Percentiles rank a stretch among this genome's conserved stretches.
Conservation (phyloP, 75 land plant species). For the Pseudotsuga menziesii region DNA sequence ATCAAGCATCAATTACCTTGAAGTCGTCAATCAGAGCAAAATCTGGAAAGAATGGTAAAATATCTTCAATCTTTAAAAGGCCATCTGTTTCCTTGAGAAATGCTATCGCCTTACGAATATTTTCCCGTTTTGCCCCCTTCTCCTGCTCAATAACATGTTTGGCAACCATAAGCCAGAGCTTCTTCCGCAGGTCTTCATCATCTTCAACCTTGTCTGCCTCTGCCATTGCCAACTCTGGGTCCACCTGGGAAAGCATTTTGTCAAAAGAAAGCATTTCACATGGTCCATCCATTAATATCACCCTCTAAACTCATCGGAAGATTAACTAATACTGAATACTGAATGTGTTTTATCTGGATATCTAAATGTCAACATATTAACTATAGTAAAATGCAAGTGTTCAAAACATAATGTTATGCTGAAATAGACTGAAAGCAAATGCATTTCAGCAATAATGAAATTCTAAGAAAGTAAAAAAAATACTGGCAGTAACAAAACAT, state of each 20-base stretch:
- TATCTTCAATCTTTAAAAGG: slow-evolving; percentile 96
- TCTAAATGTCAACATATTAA: too few relatives aligned
- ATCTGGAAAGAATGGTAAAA: slow-evolving; percentile 96
- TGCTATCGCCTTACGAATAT: slow-evolving; percentile 90
- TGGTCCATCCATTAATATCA: neutral
- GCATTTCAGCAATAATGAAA: neutral
- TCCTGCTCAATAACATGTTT: slow-evolving; percentile 93
- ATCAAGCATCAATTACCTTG: slow-evolving; percentile 43
- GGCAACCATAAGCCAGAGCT: slow-evolving; percentile 98
- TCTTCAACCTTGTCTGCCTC: slow-evolving; percentile 99
- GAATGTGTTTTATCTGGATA: too few relatives aligned
- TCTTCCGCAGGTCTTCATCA: slow-evolving; percentile 90
- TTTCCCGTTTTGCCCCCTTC: slow-evolving; percentile 86
- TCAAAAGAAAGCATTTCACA: neutral
- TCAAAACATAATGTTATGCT: too few relatives aligned
- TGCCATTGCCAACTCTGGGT: slow-evolving; percentile 91
- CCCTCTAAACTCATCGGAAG: neutral
- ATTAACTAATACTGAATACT: neutral
- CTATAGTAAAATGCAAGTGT: too few relatives aligned
- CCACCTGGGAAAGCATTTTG: slow-evolving; percentile 54
- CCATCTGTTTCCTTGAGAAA: slow-evolving; percentile 97
- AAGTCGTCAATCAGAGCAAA: slow-evolving; percentile 98
- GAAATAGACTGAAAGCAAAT: neutral
- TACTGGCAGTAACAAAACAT: neutral
- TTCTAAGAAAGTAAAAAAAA: neutral